Evolutionary conservation across 2,329 filamentous ascomycete species (phyloP).

Genomic region (Fusarium tanahbumbuense): DNA sequence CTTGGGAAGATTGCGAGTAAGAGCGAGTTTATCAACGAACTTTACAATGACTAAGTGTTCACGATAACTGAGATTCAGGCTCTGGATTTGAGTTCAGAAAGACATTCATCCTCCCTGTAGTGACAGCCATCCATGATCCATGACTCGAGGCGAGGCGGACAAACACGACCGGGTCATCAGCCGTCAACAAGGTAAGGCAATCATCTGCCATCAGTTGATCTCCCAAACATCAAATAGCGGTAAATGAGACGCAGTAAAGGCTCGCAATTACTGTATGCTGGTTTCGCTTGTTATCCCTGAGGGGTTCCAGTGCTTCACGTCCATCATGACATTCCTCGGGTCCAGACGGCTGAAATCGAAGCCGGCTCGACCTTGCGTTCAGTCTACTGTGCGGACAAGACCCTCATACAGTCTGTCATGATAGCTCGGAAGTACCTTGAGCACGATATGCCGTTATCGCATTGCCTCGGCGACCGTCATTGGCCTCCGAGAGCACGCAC

Average conservation of each 20-base stretch:
- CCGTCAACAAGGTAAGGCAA: conserved; percentile 35
- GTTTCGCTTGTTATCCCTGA: not conserved
- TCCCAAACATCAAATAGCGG: conserved; percentile 11
- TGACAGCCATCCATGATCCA: conserved; percentile 28
- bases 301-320: not conserved
- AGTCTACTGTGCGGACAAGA: not conserved
- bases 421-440: conserved; percentile 42
- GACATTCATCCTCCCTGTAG: conserved; percentile 19
- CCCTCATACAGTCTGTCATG: conserved; percentile 42
- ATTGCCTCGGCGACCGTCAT: conserved; percentile 50
- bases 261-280: not conserved
- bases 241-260: not conserved
- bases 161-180: conserved; percentile 26
- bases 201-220: conserved; percentile 20
- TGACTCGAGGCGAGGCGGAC: conserved; percentile 38
- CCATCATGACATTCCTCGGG: conserved; percentile 24
- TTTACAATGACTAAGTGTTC: no score
- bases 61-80: not conserved
- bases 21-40: not conserved
- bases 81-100: conserved; percentile 1
- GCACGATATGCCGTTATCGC: conserved; percentile 48
- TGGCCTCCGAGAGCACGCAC: conserved; percentile 28
- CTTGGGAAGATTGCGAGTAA: not conserved
- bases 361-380: conserved; percentile 24
- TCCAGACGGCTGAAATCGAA: conserved; percentile 28